Conservation (phyloP, 1,284 basidiomycete genomes). For the Tremellales sp. region DNA sequence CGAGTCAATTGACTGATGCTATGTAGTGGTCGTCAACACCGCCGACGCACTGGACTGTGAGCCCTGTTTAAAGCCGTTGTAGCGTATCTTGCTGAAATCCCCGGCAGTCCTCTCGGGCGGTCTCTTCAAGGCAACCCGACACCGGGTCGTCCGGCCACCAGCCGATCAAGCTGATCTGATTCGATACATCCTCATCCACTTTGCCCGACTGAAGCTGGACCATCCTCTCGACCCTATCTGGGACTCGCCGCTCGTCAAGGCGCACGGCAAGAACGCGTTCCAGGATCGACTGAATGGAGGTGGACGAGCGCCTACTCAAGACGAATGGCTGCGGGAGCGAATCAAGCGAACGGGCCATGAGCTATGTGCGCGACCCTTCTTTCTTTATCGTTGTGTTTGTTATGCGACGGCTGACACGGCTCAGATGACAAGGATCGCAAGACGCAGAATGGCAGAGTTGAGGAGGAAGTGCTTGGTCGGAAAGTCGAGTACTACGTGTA, state of each 20-base stretch:
- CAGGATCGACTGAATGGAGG: conserved; percentile 22
- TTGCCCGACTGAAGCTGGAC: conserved; percentile 14
- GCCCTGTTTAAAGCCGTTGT: not conserved
- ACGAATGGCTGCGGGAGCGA: conserved; percentile 23
- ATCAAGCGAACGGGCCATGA: conserved; percentile 24
- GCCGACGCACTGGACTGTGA: conserved; percentile 13
- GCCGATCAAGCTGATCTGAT: conserved; percentile 16
- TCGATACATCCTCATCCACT: conserved; percentile 24
- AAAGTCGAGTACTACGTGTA: conserved; percentile 27
- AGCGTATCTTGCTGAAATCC: not conserved
- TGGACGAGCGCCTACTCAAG: conserved; percentile 23
- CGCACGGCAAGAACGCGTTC: conserved; percentile 16
- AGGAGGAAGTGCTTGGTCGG: conserved; percentile 21
- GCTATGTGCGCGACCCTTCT: conserved; percentile 12
- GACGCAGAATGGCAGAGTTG: conserved; percentile 13
- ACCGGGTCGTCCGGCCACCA: conserved; percentile 19
- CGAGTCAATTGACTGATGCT: not conserved
- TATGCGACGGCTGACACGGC: too few species aligned
- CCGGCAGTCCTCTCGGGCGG: conserved; percentile 10
- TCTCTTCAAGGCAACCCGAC: conserved; percentile 35
- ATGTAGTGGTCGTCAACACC: conserved; percentile 11
- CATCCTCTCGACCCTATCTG: conserved; percentile 14
- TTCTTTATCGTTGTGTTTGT: not conserved
- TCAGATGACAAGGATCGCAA: conserved; percentile 16
- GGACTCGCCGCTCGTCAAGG: conserved; percentile 20